Base-by-base conservation (phyloP, 495 filamentous ascomycete genomes). In the Penicillium ochrochloron region DNA sequence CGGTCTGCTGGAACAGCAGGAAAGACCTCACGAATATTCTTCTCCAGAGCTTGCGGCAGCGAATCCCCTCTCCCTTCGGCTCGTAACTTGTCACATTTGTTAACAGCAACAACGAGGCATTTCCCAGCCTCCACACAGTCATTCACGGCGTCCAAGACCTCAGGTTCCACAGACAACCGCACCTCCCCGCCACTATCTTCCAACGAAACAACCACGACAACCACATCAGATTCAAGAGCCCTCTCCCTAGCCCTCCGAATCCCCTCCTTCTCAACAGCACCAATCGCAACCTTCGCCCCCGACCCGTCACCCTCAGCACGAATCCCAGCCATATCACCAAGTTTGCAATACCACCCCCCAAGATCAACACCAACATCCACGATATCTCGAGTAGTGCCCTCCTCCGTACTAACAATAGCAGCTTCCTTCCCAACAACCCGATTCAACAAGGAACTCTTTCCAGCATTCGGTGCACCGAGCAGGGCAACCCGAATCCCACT, bases 401-500 rank as follows among this genome's bases (percentile, higher is more conserved):
- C 92, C 72, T 98, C 94, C 0, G 85, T 81, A 50, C 92, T 97
- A 4, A 98, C 96, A 72, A 99, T 99, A 21, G 92, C 92, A 0
- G 95, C 96, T 70, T 99, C 94, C 55, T 94, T 82, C 3, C 94
- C 94, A n/a, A 97, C 92, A 65, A 99, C 83, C 57, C 85, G 80
- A 77, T 99, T 99, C 70, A 99, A 85, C 60, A 99, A 78, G 1
- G 92, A 96, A 70, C 94, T 97, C 75, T 99, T 99, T 21, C 95
- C 95, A 0, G 90, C 94, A 77, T 99, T 99, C 12, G 95, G 96
- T 8, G 94, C 91, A 0, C 95, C 95, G 7, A 98, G 79, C 8
- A 99, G 81, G 1, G 93, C 89, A 61, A 99, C 85, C 61, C 85
- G 86, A 60, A 99, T 96, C 0, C 95, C 95, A 66, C 87, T 92